Evolutionary conservation across 2,329 filamentous ascomycete genomes (phyloP).

Genomic region (Calonectria honghensis): DNA sequence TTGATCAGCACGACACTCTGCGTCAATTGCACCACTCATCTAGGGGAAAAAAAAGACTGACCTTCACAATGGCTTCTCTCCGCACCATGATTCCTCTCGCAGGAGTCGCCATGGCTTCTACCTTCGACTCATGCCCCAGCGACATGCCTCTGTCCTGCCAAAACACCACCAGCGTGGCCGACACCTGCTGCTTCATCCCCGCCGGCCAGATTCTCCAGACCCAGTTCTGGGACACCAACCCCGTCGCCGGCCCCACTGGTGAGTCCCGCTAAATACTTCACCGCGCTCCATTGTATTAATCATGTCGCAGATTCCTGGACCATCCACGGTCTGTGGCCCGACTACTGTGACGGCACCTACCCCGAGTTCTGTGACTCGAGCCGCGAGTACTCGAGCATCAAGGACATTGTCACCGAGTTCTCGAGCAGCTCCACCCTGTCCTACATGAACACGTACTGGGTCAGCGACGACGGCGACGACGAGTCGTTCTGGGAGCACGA

Average conservation of each 20-base stretch:
- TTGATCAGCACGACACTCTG: background rate
- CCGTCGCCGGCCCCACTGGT: constrained; percentile 75
- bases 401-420: constrained; percentile 75
- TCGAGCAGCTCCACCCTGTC: constrained; percentile 72
- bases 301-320: constrained; percentile 78
- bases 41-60: background rate
- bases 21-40: background rate
- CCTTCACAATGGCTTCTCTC: constrained; percentile 37
- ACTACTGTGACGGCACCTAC: constrained; percentile 82
- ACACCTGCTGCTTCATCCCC: constrained; percentile 84
- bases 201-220: constrained; percentile 83
- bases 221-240: constrained; percentile 85
- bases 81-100: constrained; percentile 43
- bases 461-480: constrained; percentile 78
- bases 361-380: constrained; percentile 79
- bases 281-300: constrained; percentile 15
- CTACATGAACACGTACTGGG: constrained; percentile 84
- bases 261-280: background rate
- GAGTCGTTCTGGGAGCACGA: constrained; percentile 84
- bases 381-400: constrained; percentile 80
- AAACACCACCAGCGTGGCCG: constrained; percentile 74
- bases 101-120: constrained; percentile 25
- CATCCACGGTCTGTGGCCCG: constrained; percentile 81
- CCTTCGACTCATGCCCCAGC: constrained; percentile 46
- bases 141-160: constrained; percentile 68